Evolutionary conservation across 768 basidiomycete genomes (phyloP), one percentile per base, ranked within the genome.

Genomic region (Solioccasus polychromus): DNA sequence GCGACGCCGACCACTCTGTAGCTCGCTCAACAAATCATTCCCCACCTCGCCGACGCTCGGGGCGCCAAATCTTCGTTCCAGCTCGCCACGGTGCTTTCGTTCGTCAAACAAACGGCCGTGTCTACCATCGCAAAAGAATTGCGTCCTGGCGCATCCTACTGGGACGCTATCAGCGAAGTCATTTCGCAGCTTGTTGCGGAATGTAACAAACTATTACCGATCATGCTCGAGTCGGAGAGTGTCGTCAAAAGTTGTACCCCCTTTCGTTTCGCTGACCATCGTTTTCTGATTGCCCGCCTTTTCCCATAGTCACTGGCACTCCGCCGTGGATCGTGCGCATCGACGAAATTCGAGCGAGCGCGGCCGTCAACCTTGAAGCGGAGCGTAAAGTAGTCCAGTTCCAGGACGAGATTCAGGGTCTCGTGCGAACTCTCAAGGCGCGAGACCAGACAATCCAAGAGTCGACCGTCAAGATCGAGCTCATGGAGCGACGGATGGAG

Each of bases 401-500:
- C 19, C 88, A 84, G 51, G 94, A 96, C 51, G 92, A 98, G 66
- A 79, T 96, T 54, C 88, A 92, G 58, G 85, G 85, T 8, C 80
- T 98, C 31, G 78, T 85, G 23, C 84, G 93, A 24, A 88, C 78
- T 39, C 75, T 97, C 60, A 88, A 88, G 62, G 69, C 80, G n/a
- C 83, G 90, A 68, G 96, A 98, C 51, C 92, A 96, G 72, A 76
- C 68, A 20, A 83, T 92, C 28, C 92, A 97, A 64, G 96, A 98
- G 60, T 74, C 83, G 5, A 71, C 73, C 3, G 93, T 97, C 44
- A 97, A 94, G 74, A 92, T 97, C 45, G 92, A 97, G 63, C 76
- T 94, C 12, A 88, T 98, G 81, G 93, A 96, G 62, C 82, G 93
- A 36, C 80, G 92, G 25, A 83, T 93, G 75, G 94, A 98, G 61